These are phyloP conservation scores for Laetiporus sulphureus DNA, from an alignment of 1,284 basidiomycete genomes.

Conservation along the genomic window DNA sequence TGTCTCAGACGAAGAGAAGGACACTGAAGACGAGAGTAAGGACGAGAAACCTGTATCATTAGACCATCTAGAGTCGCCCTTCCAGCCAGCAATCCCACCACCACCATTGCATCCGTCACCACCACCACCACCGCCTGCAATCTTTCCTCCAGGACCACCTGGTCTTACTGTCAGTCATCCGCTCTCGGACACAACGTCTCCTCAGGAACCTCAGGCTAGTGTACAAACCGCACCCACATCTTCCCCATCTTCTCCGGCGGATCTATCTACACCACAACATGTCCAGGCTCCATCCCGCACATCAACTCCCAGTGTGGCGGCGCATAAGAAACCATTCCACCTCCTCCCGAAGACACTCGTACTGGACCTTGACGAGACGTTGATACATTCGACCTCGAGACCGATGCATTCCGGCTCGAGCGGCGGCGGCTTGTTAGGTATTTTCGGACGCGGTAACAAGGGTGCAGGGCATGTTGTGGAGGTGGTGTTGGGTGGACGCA, in stretches of 20 bases:
- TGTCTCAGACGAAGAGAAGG: conserved; percentile 31
- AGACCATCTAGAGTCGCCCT: conserved; percentile 19
- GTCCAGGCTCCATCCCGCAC: conserved; percentile 27
- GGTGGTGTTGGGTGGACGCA: conserved; percentile 84
- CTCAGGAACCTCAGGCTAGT: conserved; percentile 5
- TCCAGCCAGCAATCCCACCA: conserved; percentile 19
- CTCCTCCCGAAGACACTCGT: conserved; percentile 89
- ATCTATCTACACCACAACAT: neutral
- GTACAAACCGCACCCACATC: conserved; percentile 15
- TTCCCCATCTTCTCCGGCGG: conserved; percentile 19
- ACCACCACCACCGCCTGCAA: conserved; percentile 16
- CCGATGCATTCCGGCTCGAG: conserved; percentile 52
- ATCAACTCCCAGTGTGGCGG: conserved; percentile 40
- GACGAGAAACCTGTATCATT: conserved; percentile 27
- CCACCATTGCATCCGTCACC: conserved; percentile 9
- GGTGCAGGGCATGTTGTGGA: conserved; percentile 91
- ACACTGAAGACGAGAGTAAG: conserved; percentile 35
- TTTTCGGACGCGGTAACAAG: conserved; percentile 51
- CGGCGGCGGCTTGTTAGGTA: conserved; percentile 59
- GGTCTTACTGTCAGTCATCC: conserved; percentile 7
- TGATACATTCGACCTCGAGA: conserved; percentile 94
- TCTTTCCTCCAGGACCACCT: conserved; percentile 6
- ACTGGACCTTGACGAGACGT: conserved; percentile 94
- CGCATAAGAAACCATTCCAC: conserved; percentile 66
- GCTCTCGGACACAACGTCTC: conserved; percentile 8